phyloP scores from a whole-genome alignment of 2,329 filamentous ascomycete genomes.

The Hymenoscyphus infarciens region DNA sequence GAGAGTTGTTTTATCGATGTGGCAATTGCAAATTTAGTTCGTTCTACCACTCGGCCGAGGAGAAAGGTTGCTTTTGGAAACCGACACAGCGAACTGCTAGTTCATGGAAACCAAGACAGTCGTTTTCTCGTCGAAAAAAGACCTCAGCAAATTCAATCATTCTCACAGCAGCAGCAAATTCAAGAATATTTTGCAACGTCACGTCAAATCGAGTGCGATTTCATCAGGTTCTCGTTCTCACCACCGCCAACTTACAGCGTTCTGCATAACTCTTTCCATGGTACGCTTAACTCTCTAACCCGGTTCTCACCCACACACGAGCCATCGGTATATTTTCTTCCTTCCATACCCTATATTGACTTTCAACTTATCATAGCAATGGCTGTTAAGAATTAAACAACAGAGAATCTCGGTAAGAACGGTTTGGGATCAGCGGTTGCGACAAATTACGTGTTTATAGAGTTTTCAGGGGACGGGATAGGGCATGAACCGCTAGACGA shows the following conservation, averaged over 20 bases:
- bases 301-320: not conserved
- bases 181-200: not conserved
- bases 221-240: not conserved
- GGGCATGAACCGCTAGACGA: not conserved
- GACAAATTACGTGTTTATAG: not conserved
- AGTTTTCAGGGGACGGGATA: not conserved
- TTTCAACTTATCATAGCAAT: not conserved
- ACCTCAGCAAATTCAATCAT: not conserved
- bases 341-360: not conserved
- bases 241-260: not conserved
- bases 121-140: not conserved
- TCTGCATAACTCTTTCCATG: not conserved
- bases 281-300: not conserved
- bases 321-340: not conserved
- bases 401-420: slow-evolving; percentile 1
- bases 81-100: not conserved
- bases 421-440: not conserved
- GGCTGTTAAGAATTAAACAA: not conserved
- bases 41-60: not conserved
- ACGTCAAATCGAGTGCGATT: not conserved
- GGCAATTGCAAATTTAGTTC: not conserved
- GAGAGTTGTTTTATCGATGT: not conserved
- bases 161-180: not conserved
- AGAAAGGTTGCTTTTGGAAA: not conserved
- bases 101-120: not conserved